phyloP scores from a whole-genome alignment of 2,329 filamentous ascomycete genomes.

The Talaromyces sp. region DNA sequence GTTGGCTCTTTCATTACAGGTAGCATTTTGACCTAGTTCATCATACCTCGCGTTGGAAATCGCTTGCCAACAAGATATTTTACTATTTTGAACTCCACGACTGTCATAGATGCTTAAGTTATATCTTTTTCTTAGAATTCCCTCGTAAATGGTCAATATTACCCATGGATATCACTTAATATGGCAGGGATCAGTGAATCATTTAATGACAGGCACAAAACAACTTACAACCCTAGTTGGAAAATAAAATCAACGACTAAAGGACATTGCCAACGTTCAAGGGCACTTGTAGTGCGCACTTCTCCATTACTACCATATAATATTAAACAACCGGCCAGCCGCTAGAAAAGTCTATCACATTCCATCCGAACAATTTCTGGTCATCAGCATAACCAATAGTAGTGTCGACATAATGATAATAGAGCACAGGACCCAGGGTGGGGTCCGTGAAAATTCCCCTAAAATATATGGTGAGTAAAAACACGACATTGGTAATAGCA shows the following conservation, averaged over 20 bases:
- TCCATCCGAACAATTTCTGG: slow-evolving; percentile 46
- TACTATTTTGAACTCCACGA: not conserved
- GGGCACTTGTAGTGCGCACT: not conserved
- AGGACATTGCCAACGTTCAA: not conserved
- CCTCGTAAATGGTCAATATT: too few relatives aligned
- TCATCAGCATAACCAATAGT: slow-evolving; percentile 49
- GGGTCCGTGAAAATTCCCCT: slow-evolving; percentile 31
- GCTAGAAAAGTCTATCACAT: slow-evolving; percentile 37
- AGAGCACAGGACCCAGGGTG: slow-evolving; percentile 50
- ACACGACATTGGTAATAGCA: not conserved
- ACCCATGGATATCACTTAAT: not conserved
- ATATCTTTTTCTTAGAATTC: not conserved
- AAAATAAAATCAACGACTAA: not conserved
- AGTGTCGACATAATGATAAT: slow-evolving; percentile 60
- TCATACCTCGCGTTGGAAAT: not conserved
- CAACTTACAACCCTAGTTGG: not conserved
- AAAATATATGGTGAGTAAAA: slow-evolving; percentile 6
- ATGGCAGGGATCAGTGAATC: not conserved
- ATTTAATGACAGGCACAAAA: not conserved
- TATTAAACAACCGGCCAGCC: slow-evolving; percentile 43
- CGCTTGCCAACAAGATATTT: not conserved
- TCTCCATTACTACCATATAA: not conserved
- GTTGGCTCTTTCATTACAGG: not conserved
- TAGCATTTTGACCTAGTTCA: not conserved
- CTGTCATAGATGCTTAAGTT: not conserved